Evolutionary conservation across 192 early-diverging fungal species (phyloP).

Genomic region (Piromyces finnis): DNA sequence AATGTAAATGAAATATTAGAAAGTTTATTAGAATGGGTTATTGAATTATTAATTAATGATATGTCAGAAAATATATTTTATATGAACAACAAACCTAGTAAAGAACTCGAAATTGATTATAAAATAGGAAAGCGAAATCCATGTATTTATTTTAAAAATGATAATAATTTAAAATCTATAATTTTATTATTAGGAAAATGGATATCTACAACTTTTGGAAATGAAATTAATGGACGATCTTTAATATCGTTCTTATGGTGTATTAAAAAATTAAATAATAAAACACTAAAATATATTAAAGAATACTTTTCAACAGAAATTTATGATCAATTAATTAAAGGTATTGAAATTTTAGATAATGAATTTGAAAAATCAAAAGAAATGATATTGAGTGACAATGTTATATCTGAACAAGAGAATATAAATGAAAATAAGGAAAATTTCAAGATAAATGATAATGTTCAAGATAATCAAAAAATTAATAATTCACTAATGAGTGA

Average conservation of each 20-base stretch:
- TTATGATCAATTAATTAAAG: not conserved
- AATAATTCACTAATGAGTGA: not conserved
- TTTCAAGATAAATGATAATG: not conserved
- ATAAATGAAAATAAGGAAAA: not conserved
- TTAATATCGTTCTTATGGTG: not conserved
- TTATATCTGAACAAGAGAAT: not conserved
- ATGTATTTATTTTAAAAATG: not conserved
- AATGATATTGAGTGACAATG: not conserved
- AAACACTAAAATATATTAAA: not conserved
- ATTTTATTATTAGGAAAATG: not conserved
- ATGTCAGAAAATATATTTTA: not conserved
- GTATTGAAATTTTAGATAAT: not conserved
- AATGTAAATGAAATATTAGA: not conserved
- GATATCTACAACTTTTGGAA: not conserved
- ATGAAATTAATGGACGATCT: not conserved
- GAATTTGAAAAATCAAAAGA: not conserved
- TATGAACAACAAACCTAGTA: not conserved
- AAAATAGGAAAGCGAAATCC: not conserved
- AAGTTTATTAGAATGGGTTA: not conserved
- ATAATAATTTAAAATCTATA: not conserved
- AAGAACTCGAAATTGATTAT: not conserved
- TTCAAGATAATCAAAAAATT: not conserved
- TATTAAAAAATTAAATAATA: not conserved
- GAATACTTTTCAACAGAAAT: not conserved
- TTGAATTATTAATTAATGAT: not conserved